Percentiles rank a stretch among this genome's conserved stretches.
These are phyloP conservation scores for Aspergillus taichungensis DNA, from an alignment of 495 filamentous ascomycete genomes.

Conservation along the genomic window DNA sequence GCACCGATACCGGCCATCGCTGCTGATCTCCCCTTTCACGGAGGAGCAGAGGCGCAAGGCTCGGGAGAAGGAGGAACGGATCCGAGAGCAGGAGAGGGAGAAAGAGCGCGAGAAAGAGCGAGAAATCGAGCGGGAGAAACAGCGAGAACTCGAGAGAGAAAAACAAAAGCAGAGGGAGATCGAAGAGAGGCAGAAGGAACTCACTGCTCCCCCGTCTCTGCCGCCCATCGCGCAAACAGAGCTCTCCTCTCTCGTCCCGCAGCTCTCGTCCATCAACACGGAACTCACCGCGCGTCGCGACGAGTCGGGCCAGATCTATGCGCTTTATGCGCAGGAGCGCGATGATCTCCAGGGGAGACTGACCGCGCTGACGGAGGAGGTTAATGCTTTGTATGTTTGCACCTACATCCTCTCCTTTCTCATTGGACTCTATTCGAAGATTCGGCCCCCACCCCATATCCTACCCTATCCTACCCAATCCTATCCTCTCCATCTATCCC, in stretches of 20 bases:
- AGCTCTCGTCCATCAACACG: constrained; percentile 18
- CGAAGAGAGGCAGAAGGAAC: no score
- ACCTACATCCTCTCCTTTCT: background rate
- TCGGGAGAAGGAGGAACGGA: no score
- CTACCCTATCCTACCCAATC: no score
- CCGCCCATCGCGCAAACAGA: background rate
- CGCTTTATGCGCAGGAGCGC: constrained; percentile 21
- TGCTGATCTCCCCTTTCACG: background rate
- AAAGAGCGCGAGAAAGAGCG: no score
- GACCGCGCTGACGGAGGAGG: constrained; percentile 23
- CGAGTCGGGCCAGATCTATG: constrained; percentile 27
- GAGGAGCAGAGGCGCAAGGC: background rate
- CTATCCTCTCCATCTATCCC: no score
- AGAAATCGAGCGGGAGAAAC: no score
- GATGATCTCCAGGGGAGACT: constrained; percentile 16
- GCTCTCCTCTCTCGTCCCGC: constrained; percentile 15
- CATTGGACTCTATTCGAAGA: background rate
- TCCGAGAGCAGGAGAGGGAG: no score
- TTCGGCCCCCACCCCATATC: no score
- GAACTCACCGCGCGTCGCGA: constrained; percentile 22
- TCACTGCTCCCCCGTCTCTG: no score
- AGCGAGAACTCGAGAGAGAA: no score
- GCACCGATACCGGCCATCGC: background rate
- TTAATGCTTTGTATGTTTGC: constrained; percentile 23
- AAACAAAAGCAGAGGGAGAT: no score